Conservation (phyloP, 345 rosid species). For the Passiflora organensis region DNA sequence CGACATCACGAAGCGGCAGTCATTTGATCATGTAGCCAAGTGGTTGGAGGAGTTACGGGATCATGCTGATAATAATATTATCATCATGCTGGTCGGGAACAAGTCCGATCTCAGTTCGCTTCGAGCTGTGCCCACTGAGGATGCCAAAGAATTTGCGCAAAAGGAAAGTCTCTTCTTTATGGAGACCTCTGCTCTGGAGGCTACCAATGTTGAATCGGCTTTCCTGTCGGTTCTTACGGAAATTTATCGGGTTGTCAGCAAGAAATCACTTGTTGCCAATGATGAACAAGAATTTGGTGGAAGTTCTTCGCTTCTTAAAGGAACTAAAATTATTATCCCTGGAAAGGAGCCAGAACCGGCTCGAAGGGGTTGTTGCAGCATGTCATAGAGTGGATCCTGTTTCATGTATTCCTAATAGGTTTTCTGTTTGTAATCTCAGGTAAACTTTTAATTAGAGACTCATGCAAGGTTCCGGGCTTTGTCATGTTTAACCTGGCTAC, state of each 20-base stretch:
- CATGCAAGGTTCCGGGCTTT: neutral
- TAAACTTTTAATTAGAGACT: conserved; percentile 3
- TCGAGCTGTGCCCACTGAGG: conserved; percentile 53
- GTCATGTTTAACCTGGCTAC: conserved; percentile 2
- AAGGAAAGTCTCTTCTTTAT: conserved; percentile 50
- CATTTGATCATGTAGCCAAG: conserved; percentile 52
- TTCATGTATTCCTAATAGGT: neutral
- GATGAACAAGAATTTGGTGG: conserved; percentile 47
- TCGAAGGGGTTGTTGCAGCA: conserved; percentile 31
- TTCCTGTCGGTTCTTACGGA: conserved; percentile 50
- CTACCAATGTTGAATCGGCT: conserved; percentile 55
- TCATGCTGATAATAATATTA: conserved; percentile 55
- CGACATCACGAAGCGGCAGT: conserved; percentile 47
- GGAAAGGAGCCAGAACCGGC: conserved; percentile 30
- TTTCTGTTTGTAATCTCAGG: conserved; percentile 11
- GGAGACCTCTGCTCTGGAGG: conserved; percentile 65
- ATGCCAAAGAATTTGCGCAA: conserved; percentile 57
- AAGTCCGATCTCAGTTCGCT: conserved; percentile 49
- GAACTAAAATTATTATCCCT: conserved; percentile 38
- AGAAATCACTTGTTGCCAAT: conserved; percentile 46
- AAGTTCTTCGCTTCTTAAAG: conserved; percentile 42
- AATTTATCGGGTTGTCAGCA: conserved; percentile 49
- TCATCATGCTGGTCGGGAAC: conserved; percentile 58
- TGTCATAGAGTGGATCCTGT: conserved; percentile 20
- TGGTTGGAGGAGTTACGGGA: conserved; percentile 59